Conservation (phyloP, 305 asterid genomes). For the Plantago lanceolata region DNA sequence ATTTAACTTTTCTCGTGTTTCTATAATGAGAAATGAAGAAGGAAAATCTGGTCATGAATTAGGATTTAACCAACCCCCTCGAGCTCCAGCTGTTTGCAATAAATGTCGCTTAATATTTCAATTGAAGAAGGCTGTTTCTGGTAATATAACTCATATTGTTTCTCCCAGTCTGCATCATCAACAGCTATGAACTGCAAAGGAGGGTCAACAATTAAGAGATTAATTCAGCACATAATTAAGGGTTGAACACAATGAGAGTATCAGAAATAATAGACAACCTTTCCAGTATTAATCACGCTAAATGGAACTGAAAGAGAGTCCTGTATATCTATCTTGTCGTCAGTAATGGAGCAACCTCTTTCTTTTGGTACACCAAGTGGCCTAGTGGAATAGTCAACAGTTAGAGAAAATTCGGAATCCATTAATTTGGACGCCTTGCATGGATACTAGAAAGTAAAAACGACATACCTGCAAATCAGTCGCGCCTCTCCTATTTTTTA, state of each 20-base stretch:
- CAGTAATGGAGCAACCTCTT: conserved; percentile 43
- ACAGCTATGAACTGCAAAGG: conserved; percentile 47
- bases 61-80: conserved; percentile 51
- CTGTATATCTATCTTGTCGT: conserved; percentile 31
- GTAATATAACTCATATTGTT: conserved; percentile 27
- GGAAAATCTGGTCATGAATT: conserved; percentile 3
- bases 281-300: conserved; percentile 50
- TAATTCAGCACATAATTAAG: background rate
- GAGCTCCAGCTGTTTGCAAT: conserved; percentile 45
- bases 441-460: conserved; percentile 11
- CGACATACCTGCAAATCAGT: conserved; percentile 63
- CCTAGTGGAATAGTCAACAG: conserved; percentile 31
- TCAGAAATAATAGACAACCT: conserved; percentile 32
- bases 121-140: conserved; percentile 51
- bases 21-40: background rate
- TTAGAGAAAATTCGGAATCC: background rate
- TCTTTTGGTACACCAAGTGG: conserved; percentile 46
- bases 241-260: background rate
- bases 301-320: conserved; percentile 53
- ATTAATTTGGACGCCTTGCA: conserved; percentile 1
- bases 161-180: conserved; percentile 46
- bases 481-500: conserved; percentile 54
- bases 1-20: too few species aligned
- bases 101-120: conserved; percentile 31
- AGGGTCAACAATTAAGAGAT: conserved; percentile 17